Base-by-base conservation (phyloP, 192 early-diverging fungal species). In the Polychytrium aggregatum region DNA sequence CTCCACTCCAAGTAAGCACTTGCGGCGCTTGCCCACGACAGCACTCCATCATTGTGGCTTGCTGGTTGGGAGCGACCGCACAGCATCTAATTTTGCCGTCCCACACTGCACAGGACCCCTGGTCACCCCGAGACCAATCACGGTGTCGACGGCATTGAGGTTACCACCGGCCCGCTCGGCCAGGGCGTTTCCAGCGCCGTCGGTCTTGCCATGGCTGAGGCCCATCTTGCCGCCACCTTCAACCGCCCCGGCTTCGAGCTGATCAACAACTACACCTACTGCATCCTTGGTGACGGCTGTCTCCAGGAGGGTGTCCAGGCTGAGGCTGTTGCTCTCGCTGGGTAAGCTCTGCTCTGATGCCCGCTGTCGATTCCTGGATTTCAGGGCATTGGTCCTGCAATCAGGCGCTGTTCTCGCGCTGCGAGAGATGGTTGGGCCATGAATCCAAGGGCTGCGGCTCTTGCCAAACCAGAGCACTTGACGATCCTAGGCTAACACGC, bases 301-400 rank as follows among this genome's bases (percentile, higher is more conserved):
- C 61, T 98, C 44, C 95, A 98, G 70, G 95, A 98, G 67, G 95
- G 95, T 77, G 86, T 98, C 35, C 68, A 85, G 24, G 78, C 85
- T 20, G 95, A 98, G 65, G 85, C 95, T 22, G 72, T 72, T 42
- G 90, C 90, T 21, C 75, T 98, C 31, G 95, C 95, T 27, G 95
- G 85, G 86, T 77, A 66, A n/a, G n/a, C n/a, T n/a, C n/a, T n/a
- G n/a, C n/a, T n/a, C 17, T 22, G n/a, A n/a, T n/a, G n/a, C n/a
- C n/a, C n/a, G n/a, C n/a, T n/a, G n/a, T n/a, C n/a, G n/a, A n/a
- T n/a, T n/a, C n/a, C n/a, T n/a, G n/a, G n/a, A n/a, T n/a, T n/a
- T n/a, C n/a, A n/a, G n/a, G n/a, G n/a, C n/a, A n/a, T n/a, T n/a
- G n/a, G n/a, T n/a, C n/a, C n/a, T n/a, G n/a, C n/a, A n/a, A n/a